A percentile compares a stretch with the other conserved stretches of the same genome.
Conservation (phyloP, 2,329 filamentous ascomycete species). For the Colletotrichum higginsianum region DNA sequence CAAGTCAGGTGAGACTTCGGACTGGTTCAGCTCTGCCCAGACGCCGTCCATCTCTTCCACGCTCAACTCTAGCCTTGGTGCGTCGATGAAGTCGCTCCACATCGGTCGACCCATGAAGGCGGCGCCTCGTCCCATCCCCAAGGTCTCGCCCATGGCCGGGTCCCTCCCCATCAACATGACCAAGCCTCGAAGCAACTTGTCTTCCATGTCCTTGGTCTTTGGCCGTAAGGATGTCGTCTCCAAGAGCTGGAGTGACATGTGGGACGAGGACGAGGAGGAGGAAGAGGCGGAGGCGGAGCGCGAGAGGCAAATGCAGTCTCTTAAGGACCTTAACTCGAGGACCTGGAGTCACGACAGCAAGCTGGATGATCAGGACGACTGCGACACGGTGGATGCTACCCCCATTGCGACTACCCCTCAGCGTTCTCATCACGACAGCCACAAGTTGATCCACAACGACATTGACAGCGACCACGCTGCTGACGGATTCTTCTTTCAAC, state of each 20-base stretch:
- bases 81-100: slow-evolving; percentile 83
- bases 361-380: slow-evolving; percentile 61
- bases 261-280: slow-evolving; percentile 91
- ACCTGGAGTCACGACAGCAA: slow-evolving; percentile 86
- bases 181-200: slow-evolving; percentile 77
- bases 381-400: slow-evolving; percentile 58
- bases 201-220: slow-evolving; percentile 84
- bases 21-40: slow-evolving; percentile 84
- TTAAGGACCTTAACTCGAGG: slow-evolving; percentile 79
- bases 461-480: slow-evolving; percentile 77
- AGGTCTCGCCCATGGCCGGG: slow-evolving; percentile 73
- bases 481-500: slow-evolving; percentile 82
- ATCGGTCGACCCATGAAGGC: slow-evolving; percentile 63
- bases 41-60: slow-evolving; percentile 89
- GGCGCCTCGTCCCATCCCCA: slow-evolving; percentile 63
- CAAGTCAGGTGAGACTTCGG: slow-evolving; percentile 78
- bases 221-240: slow-evolving; percentile 85
- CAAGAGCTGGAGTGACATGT: slow-evolving; percentile 99
- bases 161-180: slow-evolving; percentile 86
- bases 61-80: slow-evolving; percentile 84
- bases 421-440: slow-evolving; percentile 53
- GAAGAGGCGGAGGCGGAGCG: slow-evolving; percentile 79
- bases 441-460: slow-evolving; percentile 53
- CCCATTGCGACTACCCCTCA: slow-evolving; percentile 55
- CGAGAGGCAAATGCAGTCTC: slow-evolving; percentile 69